phyloP scores from a whole-genome alignment of 2,329 filamentous ascomycete species.

The Hypoxylon sp. region DNA sequence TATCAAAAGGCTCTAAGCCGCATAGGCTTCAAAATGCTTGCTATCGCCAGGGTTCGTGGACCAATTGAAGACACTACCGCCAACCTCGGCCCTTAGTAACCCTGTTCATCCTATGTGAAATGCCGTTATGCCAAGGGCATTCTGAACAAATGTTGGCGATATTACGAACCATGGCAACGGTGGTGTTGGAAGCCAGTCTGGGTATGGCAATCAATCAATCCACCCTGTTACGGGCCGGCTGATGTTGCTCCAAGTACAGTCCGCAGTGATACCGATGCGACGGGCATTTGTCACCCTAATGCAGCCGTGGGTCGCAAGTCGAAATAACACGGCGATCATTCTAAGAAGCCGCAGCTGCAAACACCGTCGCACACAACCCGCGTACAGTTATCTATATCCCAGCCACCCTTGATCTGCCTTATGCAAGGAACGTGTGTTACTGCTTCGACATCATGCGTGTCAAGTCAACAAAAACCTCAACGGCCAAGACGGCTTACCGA shows the following conservation, averaged over 20 bases:
- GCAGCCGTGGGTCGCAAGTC: slow-evolving; percentile 11
- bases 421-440: slow-evolving; percentile 38
- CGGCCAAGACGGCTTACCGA: background rate
- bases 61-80: slow-evolving; percentile 29
- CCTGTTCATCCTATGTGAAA: slow-evolving; percentile 27
- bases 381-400: slow-evolving; percentile 9
- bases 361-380: slow-evolving; percentile 19
- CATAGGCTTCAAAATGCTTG: slow-evolving; percentile 23
- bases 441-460: slow-evolving; percentile 32
- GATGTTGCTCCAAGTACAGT: slow-evolving; percentile 15
- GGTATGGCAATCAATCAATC: too few species aligned
- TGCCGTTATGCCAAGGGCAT: slow-evolving; percentile 24
- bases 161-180: slow-evolving; percentile 14
- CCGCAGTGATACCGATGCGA: slow-evolving; percentile 26
- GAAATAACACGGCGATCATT: slow-evolving; percentile 24
- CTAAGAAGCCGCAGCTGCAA: slow-evolving; percentile 27
- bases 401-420: slow-evolving; percentile 41
- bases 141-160: slow-evolving; percentile 12
- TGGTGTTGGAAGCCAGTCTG: slow-evolving; percentile 11
- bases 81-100: slow-evolving; percentile 23
- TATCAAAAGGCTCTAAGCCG: slow-evolving; percentile 28
- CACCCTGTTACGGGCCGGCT: slow-evolving; percentile 20
- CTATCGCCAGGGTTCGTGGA: slow-evolving; percentile 19
- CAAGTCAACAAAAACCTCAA: slow-evolving; percentile 9
- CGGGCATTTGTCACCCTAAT: slow-evolving; percentile 34